phyloP scores from a whole-genome alignment of 768 basidiomycete genomes.

The Calvatia gigantea region DNA sequence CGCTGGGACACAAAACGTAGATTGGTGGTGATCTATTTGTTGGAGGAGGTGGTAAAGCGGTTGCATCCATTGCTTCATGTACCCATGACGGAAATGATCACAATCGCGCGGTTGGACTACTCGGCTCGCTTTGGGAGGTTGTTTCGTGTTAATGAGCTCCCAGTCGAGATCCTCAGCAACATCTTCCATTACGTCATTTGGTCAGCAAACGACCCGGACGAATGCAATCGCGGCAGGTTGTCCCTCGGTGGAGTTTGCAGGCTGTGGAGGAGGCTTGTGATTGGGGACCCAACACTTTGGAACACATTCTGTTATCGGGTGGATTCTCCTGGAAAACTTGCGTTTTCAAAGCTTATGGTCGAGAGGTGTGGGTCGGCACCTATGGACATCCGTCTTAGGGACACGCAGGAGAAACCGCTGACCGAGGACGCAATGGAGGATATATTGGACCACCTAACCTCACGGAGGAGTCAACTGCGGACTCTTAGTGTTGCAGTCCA shows the following conservation, averaged over 20 bases:
- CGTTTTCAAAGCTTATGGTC: slow-evolving; percentile 55
- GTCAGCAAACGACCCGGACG: slow-evolving; percentile 36
- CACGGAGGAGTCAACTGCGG: slow-evolving; percentile 54
- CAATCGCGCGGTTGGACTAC: slow-evolving; percentile 32
- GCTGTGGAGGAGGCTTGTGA: slow-evolving; percentile 48
- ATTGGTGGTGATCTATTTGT: slow-evolving; percentile 15
- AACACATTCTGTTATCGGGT: slow-evolving; percentile 59
- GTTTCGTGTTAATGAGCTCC: slow-evolving; percentile 61
- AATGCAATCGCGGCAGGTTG: slow-evolving; percentile 38
- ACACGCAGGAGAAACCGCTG: slow-evolving; percentile 28
- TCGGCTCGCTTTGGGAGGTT: slow-evolving; percentile 27
- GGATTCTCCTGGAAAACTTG: slow-evolving; percentile 31
- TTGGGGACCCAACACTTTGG: slow-evolving; percentile 53
- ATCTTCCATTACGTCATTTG: slow-evolving; percentile 62
- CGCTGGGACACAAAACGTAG: slow-evolving; percentile 11
- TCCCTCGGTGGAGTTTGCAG: slow-evolving; percentile 57
- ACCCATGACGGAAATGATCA: slow-evolving; percentile 21
- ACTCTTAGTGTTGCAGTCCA: slow-evolving; percentile 56
- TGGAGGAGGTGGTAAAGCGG: slow-evolving; percentile 15
- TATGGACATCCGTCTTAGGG: slow-evolving; percentile 63
- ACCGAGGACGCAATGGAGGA: slow-evolving; percentile 38
- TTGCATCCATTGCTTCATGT: slow-evolving; percentile 1
- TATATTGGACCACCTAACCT: slow-evolving; percentile 49
- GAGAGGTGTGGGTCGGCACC: slow-evolving; percentile 50
- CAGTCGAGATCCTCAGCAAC: slow-evolving; percentile 59